These are phyloP conservation scores for Oldenlandia corymbosa DNA, from an alignment of 257 asterid species.

Conservation along the genomic window DNA sequence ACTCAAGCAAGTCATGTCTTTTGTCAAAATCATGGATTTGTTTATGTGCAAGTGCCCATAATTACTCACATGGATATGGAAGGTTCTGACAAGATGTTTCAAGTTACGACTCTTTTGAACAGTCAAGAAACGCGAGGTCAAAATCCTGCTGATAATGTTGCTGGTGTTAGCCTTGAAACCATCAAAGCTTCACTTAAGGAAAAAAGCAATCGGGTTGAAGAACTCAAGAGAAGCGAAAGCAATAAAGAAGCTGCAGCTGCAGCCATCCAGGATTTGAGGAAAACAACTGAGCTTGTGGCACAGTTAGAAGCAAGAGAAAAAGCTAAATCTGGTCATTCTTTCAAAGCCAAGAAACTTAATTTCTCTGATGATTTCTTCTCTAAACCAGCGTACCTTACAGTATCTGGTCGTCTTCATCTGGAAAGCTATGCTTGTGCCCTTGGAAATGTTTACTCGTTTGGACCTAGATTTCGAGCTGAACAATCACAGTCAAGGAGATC, in stretches of 20 bases:
- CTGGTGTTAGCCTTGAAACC: slow-evolving; percentile 35
- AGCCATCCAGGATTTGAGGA: slow-evolving; percentile 64
- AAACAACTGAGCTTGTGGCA: slow-evolving; percentile 47
- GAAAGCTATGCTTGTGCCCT: slow-evolving; percentile 82
- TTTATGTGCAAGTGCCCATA: slow-evolving; percentile 76
- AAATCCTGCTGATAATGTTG: slow-evolving; percentile 16
- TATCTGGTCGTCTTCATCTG: slow-evolving; percentile 72
- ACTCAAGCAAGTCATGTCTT: slow-evolving; percentile 50
- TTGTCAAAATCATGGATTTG: slow-evolving; percentile 56
- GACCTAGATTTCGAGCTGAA: slow-evolving; percentile 68
- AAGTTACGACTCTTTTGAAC: slow-evolving; percentile 48
- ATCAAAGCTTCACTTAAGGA: slow-evolving; percentile 54
- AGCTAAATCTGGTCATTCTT: slow-evolving; percentile 21
- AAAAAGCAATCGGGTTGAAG: slow-evolving; percentile 56
- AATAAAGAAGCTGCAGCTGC: slow-evolving; percentile 71
- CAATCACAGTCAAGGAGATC: slow-evolving; percentile 41
- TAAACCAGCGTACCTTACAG: slow-evolving; percentile 43
- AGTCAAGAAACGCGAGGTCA: slow-evolving; percentile 23
- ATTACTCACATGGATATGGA: slow-evolving; percentile 60
- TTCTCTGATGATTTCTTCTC: slow-evolving; percentile 59
- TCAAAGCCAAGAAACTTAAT: slow-evolving; percentile 15
- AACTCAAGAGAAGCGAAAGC: slow-evolving; percentile 62
- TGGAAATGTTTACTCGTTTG: slow-evolving; percentile 76
- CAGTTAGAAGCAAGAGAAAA: slow-evolving; percentile 52
- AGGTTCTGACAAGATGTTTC: slow-evolving; percentile 46